phyloP scores from a whole-genome alignment of 75 land plant species.

The Pinus taeda region DNA sequence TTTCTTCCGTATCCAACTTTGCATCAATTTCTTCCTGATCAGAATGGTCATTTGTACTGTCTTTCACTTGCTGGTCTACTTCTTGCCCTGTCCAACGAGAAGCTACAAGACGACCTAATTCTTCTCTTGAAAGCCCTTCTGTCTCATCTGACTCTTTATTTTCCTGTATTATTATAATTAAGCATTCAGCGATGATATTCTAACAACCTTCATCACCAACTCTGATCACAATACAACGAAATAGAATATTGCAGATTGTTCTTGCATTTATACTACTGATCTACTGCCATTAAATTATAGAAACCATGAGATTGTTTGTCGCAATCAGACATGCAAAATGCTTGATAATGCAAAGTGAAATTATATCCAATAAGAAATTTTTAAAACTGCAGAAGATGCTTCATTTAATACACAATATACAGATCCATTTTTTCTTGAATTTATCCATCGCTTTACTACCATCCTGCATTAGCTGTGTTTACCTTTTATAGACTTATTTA shows the following conservation, averaged over 20 bases:
- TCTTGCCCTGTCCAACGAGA: conserved; percentile 97
- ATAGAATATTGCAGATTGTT: neutral
- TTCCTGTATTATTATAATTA: conserved; percentile 17
- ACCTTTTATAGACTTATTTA: no score
- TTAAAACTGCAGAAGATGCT: no score
- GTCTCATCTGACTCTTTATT: conserved; percentile 21
- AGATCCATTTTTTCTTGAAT: no score
- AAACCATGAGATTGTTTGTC: no score
- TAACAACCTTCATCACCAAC: neutral
- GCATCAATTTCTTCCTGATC: conserved; percentile 18
- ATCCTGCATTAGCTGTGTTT: no score
- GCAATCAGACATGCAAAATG: no score
- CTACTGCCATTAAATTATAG: no score
- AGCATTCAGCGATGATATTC: neutral
- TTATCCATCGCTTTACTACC: no score
- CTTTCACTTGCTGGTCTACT: conserved; percentile 16
- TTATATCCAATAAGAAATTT: no score
- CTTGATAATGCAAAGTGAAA: no score
- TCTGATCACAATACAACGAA: neutral
- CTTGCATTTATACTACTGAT: no score
- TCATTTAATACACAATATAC: no score
- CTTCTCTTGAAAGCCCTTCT: conserved; percentile 72
- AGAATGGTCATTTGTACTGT: conserved; percentile 8
- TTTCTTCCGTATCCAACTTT: conserved; percentile 26
- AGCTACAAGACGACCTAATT: conserved; percentile 86